phyloP scores from a whole-genome alignment of 257 asterid genomes.

The Paulownia fortunei region DNA sequence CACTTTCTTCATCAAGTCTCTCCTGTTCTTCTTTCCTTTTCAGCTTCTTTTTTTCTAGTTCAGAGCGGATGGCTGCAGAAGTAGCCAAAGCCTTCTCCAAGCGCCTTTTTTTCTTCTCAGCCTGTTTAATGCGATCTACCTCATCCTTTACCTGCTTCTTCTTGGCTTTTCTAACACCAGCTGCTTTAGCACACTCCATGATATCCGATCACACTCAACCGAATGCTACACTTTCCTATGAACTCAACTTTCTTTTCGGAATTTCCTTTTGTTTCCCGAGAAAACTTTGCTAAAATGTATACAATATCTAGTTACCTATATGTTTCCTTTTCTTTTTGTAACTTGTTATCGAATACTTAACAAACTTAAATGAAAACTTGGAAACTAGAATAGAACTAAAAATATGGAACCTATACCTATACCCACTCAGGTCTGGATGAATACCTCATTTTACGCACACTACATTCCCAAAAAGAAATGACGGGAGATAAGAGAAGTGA shows the following conservation, averaged over 20 bases:
- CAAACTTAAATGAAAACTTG: conserved; percentile 27
- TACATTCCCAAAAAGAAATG: conserved; percentile 78
- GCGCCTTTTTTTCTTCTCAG: conserved; percentile 85
- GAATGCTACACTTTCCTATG: conserved; percentile 19
- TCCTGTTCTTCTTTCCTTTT: conserved; percentile 85
- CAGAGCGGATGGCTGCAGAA: conserved; percentile 80
- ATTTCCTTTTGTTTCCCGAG: conserved; percentile 26
- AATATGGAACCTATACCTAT: conserved; percentile 48
- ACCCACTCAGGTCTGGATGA: conserved; percentile 77
- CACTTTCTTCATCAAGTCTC: conserved; percentile 86
- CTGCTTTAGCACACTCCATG: conserved; percentile 71
- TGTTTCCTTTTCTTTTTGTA: conserved; percentile 24
- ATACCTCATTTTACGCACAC: conserved; percentile 70
- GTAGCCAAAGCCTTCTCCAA: conserved; percentile 92
- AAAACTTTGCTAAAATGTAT: conserved; percentile 40
- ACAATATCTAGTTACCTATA: conserved; percentile 42
- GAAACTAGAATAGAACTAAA: conserved; percentile 17
- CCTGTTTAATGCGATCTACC: conserved; percentile 80
- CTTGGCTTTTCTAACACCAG: conserved; percentile 67
- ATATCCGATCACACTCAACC: conserved; percentile 23
- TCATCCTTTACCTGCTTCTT: conserved; percentile 85
- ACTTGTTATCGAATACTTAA: conserved; percentile 33
- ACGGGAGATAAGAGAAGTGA: conserved; percentile 62
- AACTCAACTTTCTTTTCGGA: conserved; percentile 24
- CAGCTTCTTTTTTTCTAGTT: conserved; percentile 82